A percentile compares a stretch with the other conserved stretches of the same genome.
phyloP scores from a whole-genome alignment of 1,284 basidiomycete species.

The Ceratobasidium theobromae region DNA sequence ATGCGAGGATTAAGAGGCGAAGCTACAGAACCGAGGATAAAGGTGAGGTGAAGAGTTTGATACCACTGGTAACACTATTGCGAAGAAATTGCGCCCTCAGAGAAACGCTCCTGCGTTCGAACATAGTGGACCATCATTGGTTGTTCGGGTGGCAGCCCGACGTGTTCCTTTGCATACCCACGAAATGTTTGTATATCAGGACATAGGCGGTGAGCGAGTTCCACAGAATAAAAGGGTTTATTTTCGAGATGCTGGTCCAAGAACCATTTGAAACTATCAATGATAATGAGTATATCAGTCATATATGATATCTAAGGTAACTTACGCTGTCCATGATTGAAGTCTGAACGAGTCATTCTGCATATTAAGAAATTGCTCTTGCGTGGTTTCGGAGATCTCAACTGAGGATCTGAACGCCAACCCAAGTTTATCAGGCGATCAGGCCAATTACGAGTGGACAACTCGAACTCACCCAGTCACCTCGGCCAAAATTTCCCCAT shows the following conservation, averaged over 20 bases:
- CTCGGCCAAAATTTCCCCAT: conserved; percentile 13
- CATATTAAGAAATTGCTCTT: conserved; percentile 6
- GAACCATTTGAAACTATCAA: conserved; percentile 18
- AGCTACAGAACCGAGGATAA: neutral
- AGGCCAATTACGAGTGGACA: neutral
- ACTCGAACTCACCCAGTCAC: conserved; percentile 12
- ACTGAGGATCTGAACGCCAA: neutral
- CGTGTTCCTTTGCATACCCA: conserved; percentile 5
- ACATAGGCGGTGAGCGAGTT: neutral
- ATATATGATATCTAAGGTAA: neutral
- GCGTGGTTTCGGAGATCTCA: conserved; percentile 2
- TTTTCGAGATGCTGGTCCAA: conserved; percentile 3
- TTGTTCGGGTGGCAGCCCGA: neutral
- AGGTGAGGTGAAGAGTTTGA: neutral
- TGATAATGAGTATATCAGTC: neutral
- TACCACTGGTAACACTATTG: neutral
- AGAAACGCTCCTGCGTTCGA: neutral
- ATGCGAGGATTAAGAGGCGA: neutral
- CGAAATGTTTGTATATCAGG: conserved; percentile 19
- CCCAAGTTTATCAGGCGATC: neutral
- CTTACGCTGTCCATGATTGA: conserved; percentile 7
- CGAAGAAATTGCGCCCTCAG: neutral
- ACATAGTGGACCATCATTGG: conserved; percentile 6
- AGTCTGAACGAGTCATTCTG: neutral
- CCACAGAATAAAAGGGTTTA: neutral